phyloP scores from a whole-genome alignment of 306 rosid species.

The Lotus japonicus region DNA sequence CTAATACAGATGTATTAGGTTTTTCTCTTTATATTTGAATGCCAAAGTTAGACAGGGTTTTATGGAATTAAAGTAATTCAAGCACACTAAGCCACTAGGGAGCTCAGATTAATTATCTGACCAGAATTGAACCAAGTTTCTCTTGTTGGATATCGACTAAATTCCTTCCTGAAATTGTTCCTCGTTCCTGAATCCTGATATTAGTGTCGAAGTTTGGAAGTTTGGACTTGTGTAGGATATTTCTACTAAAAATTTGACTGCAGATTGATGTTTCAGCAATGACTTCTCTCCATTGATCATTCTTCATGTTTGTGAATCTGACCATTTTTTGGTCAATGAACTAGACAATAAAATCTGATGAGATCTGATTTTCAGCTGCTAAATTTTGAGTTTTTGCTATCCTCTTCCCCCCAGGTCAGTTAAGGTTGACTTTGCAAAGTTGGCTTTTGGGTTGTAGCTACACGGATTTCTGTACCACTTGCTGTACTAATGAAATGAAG shows the following conservation, averaged over 20 bases:
- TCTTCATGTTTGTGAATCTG: neutral
- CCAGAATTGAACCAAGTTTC: neutral
- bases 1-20: neutral
- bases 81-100: neutral
- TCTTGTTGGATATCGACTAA: neutral
- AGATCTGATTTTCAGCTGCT: slow-evolving; percentile 13
- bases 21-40: slow-evolving; percentile 5
- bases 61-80: neutral
- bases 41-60: neutral
- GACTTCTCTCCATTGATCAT: neutral
- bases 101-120: neutral
- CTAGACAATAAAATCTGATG: slow-evolving; percentile 1
- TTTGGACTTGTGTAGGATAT: slow-evolving; percentile 13
- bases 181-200: neutral
- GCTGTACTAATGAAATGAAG: slow-evolving; percentile 42
- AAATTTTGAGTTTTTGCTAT: slow-evolving; percentile 16
- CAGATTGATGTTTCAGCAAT: neutral
- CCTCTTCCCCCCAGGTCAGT: slow-evolving; percentile 46
- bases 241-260: neutral
- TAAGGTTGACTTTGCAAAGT: slow-evolving; percentile 51
- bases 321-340: neutral
- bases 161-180: neutral
- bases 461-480: slow-evolving; percentile 46
- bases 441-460: slow-evolving; percentile 75
- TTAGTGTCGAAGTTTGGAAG: neutral